These are phyloP conservation scores for Paspalum vaginatum DNA, from an alignment of 176 grass and related monocot species.

Conservation along the genomic window DNA sequence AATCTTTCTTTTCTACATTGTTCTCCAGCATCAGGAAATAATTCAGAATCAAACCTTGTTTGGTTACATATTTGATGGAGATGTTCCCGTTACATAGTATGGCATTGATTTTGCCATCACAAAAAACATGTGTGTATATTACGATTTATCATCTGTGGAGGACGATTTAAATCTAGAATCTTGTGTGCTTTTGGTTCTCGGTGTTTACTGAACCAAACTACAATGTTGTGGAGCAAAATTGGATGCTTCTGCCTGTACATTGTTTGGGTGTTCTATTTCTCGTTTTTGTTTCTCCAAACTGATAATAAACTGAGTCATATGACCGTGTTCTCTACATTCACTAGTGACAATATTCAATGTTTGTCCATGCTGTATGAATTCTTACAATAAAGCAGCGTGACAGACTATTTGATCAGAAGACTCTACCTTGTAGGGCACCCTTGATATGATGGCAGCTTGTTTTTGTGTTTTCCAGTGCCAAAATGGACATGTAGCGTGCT, in stretches of 20 bases:
- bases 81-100: neutral
- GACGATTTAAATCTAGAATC: neutral
- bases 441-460: conserved; percentile 22
- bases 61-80: neutral
- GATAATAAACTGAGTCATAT: neutral
- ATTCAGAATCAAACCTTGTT: neutral
- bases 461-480: conserved; percentile 69
- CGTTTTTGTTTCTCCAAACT: neutral
- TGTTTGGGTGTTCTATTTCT: neutral
- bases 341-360: neutral
- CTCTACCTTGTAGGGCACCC: neutral
- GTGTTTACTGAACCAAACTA: neutral
- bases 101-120: neutral
- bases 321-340: neutral
- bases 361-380: neutral
- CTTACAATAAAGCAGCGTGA: too few relatives aligned
- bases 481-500: conserved; percentile 81
- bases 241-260: neutral
- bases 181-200: neutral
- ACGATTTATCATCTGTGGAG: neutral
- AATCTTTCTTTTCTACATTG: neutral
- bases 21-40: neutral
- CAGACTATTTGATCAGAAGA: conserved; percentile 2
- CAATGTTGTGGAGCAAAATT: neutral
- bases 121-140: neutral